Base-by-base conservation (phyloP, 306 rosid species). In the Cucumis sativus region DNA sequence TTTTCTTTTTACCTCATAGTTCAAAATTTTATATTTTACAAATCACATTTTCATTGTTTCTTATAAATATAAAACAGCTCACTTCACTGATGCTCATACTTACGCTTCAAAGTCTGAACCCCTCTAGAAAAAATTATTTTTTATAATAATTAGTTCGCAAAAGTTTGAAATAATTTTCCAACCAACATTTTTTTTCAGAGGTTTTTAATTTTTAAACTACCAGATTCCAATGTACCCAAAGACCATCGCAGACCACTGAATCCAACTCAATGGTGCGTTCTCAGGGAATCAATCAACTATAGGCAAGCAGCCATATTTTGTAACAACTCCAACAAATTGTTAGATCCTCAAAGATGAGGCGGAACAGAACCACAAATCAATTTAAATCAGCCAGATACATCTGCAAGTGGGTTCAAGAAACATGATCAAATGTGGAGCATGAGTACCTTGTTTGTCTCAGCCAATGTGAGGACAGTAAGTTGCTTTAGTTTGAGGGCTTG, bases 381-480 rank as follows among this genome's bases (percentile, higher is more conserved):
- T 75, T 57, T 28, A 56, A 59, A 33, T 49, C 43, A 30, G 47
- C 28, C 56, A 62, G 33, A 76, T 21, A 23, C 10, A 51, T 51
- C 18, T 51, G 40, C 74, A 64, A 59, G 30, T 20, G 17, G 37
- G 45, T 28, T 15, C 28, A 28, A 35, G 43, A 51, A 61, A 59
- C 6, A 8, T 57, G 51, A 18, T 16, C n/a, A 6, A 76, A 39
- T n/a, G 57, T 16, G 57, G 16, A 61, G 75, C 73, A 61, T 40
- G 6, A 68, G 40, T 88, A 88, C 98, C 93, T 95, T 92, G 88
- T 88, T 75, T 14, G 91, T 89, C 87, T 90, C 97, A 5, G 97
- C 91, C 86, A 95, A 83, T n/a, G 98, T 92, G 79, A 95, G 98
- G 63, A 95, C 97, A n/a, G 98, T 95, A 74, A 95, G 96, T 80